phyloP scores from a whole-genome alignment of 225 moss, liverwort and hornwort species.

The Pseudisothecium myosuroides region DNA sequence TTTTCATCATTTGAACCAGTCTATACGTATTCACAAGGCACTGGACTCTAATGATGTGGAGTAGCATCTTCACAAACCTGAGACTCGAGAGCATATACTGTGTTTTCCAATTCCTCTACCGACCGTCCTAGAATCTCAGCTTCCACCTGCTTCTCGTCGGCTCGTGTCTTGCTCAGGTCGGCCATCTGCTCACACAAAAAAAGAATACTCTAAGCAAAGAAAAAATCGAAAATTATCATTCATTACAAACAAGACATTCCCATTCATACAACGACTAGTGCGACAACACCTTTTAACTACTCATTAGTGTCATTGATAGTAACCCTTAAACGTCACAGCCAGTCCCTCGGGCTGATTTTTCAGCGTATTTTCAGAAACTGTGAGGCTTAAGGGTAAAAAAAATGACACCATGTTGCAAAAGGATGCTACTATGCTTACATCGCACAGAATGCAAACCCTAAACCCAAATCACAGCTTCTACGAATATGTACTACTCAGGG shows the following conservation, averaged over 20 bases:
- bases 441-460: neutral
- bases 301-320: neutral
- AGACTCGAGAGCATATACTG: constrained; percentile 77
- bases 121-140: constrained; percentile 53
- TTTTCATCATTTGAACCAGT: neutral
- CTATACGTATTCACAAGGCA: neutral
- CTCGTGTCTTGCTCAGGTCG: constrained; percentile 41
- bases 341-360: neutral
- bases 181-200: constrained; percentile 30
- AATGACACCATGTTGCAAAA: neutral
- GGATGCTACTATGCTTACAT: neutral
- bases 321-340: neutral
- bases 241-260: neutral
- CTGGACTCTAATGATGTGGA: neutral
- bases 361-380: neutral
- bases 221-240: neutral
- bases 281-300: neutral
- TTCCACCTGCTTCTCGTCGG: constrained; percentile 62
- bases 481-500: neutral
- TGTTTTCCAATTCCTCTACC: constrained; percentile 84
- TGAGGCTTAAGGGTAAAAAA: neutral
- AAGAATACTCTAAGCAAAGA: neutral
- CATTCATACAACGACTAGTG: neutral
- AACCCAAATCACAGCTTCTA: neutral
- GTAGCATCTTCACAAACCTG: constrained; percentile 13